phyloP scores from a whole-genome alignment of 257 asterid species.

The Solanum pinnatisectum region DNA sequence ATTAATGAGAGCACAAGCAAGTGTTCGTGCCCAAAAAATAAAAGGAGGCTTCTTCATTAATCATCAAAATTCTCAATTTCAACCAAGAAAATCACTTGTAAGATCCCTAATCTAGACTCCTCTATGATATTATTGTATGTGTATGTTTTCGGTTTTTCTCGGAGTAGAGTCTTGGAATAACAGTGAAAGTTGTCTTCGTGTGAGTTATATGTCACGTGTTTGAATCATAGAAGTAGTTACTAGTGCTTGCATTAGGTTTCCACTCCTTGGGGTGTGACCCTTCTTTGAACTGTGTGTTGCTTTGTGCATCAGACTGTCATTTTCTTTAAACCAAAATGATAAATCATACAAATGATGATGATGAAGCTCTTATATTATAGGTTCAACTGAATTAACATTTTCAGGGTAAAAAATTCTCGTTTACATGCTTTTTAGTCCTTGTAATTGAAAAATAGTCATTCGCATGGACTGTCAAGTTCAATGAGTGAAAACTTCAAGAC shows the following conservation, averaged over 20 bases:
- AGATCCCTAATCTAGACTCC: neutral
- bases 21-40: slow-evolving; percentile 54
- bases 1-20: slow-evolving; percentile 69
- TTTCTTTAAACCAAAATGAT: neutral
- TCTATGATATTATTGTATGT: neutral
- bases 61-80: slow-evolving; percentile 11
- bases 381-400: neutral
- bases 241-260: neutral
- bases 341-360: neutral
- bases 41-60: slow-evolving; percentile 9
- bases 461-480: neutral
- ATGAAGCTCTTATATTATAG: neutral
- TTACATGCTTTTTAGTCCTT: neutral
- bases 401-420: neutral
- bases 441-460: neutral
- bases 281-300: accelerated
- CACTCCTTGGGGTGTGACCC: neutral
- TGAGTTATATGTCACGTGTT: neutral
- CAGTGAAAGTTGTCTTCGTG: neutral
- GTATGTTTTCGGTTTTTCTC: accelerated
- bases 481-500: neutral
- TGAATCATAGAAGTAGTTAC: accelerated
- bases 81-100: slow-evolving; percentile 36
- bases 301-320: accelerated
- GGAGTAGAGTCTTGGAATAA: neutral